These are phyloP conservation scores for Rhexocercosporidium sp. DNA, from an alignment of 2,329 filamentous ascomycete genomes.

Conservation along the genomic window DNA sequence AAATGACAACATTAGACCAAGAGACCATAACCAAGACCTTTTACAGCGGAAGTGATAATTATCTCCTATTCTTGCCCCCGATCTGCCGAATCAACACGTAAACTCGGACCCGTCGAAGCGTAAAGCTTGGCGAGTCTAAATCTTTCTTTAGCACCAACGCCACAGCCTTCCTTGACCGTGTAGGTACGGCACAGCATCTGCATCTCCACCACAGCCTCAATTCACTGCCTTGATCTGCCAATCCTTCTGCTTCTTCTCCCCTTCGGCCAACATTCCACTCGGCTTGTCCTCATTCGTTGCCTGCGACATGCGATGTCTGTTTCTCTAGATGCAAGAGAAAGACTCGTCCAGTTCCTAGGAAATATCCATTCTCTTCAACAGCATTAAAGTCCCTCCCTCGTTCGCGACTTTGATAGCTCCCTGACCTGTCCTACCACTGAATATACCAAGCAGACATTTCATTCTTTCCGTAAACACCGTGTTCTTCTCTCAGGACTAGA, in stretches of 20 bases:
- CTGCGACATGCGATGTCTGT: conserved; percentile 1
- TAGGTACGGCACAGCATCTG: conserved; percentile 11
- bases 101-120: neutral
- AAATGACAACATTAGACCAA: neutral
- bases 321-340: neutral
- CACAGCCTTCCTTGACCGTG: neutral
- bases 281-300: conserved; percentile 3
- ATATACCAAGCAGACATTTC: neutral
- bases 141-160: conserved; percentile 4
- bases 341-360: neutral
- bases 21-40: too few relatives aligned
- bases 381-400: neutral
- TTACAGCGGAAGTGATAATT: too few relatives aligned
- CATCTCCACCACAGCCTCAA: conserved; percentile 11
- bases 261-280: neutral
- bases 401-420: neutral
- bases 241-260: neutral
- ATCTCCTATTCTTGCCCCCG: neutral
- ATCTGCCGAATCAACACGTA: neutral
- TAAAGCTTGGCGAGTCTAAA: conserved; percentile 17
- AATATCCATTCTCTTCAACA: neutral
- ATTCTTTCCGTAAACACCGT: neutral
- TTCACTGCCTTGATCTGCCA: neutral
- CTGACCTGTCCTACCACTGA: neutral
- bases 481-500: neutral